These are phyloP conservation scores for Solanum hybrid DNA, from an alignment of 305 asterid genomes.

Conservation along the genomic window DNA sequence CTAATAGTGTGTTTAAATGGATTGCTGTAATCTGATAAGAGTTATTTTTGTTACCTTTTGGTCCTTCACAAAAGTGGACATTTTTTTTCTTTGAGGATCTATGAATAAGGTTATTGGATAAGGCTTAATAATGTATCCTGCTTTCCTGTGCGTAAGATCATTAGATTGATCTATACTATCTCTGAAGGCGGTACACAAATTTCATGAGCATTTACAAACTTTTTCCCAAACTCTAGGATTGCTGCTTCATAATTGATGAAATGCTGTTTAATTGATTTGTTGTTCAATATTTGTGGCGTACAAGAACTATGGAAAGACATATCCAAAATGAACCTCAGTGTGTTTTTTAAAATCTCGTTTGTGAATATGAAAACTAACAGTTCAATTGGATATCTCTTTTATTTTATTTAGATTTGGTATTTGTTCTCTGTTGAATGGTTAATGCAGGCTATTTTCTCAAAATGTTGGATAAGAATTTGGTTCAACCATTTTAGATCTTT, in stretches of 20 bases:
- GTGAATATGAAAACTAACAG: background rate
- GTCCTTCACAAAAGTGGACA: background rate
- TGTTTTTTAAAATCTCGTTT: background rate
- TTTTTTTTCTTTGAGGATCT: background rate
- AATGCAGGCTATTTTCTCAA: background rate
- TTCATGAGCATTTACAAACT: background rate
- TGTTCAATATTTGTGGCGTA: background rate
- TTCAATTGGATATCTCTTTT: background rate
- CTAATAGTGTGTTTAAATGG: background rate
- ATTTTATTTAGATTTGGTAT: background rate
- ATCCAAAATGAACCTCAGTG: background rate
- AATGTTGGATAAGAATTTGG: background rate
- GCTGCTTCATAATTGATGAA: constrained; percentile 1
- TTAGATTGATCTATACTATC: background rate
- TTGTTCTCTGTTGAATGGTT: background rate
- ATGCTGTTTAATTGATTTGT: background rate
- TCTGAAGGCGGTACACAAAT: constrained; percentile 2
- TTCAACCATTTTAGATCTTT: background rate
- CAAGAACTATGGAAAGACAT: background rate
- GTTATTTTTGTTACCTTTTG: background rate
- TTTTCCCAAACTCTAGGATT: background rate
- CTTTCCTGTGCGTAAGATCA: background rate
- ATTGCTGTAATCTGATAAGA: background rate
- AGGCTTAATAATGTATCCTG: background rate
- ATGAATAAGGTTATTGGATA: background rate